Percentiles rank a stretch among this genome's conserved stretches.
These are phyloP conservation scores for Wallacemonas sp. DNA, from an alignment of 208 protist genomes.

Conservation along the genomic window DNA sequence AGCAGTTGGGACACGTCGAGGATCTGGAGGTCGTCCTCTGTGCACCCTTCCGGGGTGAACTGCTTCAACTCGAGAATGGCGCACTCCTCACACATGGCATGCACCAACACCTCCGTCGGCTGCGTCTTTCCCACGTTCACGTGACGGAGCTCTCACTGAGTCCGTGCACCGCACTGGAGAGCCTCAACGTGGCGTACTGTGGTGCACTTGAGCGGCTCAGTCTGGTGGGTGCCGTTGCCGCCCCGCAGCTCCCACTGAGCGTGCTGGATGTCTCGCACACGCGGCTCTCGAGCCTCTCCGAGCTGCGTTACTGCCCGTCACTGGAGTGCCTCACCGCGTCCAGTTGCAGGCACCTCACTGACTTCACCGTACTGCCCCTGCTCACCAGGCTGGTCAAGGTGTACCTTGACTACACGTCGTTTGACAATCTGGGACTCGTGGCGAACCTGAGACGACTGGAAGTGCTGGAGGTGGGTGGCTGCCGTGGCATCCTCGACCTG, in stretches of 20 bases:
- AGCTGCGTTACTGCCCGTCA: background rate
- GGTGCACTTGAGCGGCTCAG: background rate
- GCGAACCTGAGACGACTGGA: background rate
- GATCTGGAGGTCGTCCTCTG: background rate
- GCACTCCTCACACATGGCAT: background rate
- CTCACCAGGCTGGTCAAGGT: background rate
- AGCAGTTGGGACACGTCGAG: background rate
- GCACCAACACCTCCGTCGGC: background rate
- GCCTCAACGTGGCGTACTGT: background rate
- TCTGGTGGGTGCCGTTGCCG: background rate
- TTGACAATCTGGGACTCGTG: background rate
- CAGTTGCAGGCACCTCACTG: background rate
- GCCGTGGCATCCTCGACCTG: background rate
- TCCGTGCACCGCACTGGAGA: background rate
- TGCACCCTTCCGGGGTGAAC: background rate
- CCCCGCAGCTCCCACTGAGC: background rate
- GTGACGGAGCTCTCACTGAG: background rate
- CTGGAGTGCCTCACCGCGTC: background rate
- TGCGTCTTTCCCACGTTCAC: background rate
- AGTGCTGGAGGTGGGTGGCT: background rate
- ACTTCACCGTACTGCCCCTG: background rate
- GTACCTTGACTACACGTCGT: background rate
- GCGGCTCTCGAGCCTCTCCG: background rate
- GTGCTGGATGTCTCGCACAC: constrained; percentile 1
- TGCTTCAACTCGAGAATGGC: background rate